Base-by-base conservation (phyloP, 257 asterid genomes). In the Ballota nigra region DNA sequence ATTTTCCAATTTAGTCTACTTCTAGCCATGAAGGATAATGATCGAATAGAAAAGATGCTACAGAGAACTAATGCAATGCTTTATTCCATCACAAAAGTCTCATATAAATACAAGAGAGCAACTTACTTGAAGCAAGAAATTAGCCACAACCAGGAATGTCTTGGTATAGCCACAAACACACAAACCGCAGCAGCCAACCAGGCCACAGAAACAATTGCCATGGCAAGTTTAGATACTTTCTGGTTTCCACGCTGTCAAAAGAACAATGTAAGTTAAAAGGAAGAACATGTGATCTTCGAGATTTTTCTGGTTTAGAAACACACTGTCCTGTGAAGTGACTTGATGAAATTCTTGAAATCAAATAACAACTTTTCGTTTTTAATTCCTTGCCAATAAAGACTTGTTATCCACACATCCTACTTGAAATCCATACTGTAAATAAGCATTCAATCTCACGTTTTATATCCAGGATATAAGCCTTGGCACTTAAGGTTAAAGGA, bases 71-170 rank as follows among this genome's bases (percentile, higher is more conserved):
- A 55, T 28, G 6, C 61, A 55, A 40, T 41, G 16, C 34, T 67
- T 28, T 26, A 15, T 5, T 38, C 63, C 33, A n/a, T 24, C 57
- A 19, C 19, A 6, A 18, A 36, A 47, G 41, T 8, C 9, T n/a
- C n/a, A 4, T 2, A 49, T 23, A 51, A 67, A 63, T 6, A 43
- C 20, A 40, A 60, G 68, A 47, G 51, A 63, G 66, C 62, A 49
- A 59, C 96, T 87, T 86, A 94, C 99, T 81, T 94, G 90, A 94
- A 94, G 88, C 91, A 82, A 8, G 96, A 89, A 10, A 88, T 69
- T 62, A 94, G 86, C 97, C 97, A 94, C 76, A 87, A 83, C 99
- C 99, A 94, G 73, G 88, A 86, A 75, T 89, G 95, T 24, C 61
- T 84, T 51, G 95, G 96, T 72, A 94, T 47, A 58, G 93, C 86